A percentile compares a stretch with the other conserved stretches of the same genome.
Evolutionary conservation across 371 early-diverging fungal genomes (phyloP).

Genomic region (Mortierella sp.): DNA sequence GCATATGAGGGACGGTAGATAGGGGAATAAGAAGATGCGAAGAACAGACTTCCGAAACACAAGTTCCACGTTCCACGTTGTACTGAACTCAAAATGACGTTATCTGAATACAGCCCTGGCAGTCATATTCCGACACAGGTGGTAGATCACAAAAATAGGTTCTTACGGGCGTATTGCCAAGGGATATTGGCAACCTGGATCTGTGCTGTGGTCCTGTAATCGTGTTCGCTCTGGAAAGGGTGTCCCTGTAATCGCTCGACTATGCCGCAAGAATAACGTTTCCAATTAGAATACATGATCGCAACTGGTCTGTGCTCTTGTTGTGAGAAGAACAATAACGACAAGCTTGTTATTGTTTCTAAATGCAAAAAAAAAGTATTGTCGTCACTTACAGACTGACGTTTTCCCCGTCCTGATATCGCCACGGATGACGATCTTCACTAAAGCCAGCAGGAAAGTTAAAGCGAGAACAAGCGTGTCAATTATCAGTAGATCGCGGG

Average conservation of each 20-base stretch:
- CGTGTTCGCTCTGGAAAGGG: constrained; percentile 56
- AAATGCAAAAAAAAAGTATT: neutral
- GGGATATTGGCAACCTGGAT: constrained; percentile 77
- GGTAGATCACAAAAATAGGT: neutral
- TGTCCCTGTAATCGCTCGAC: constrained; percentile 71
- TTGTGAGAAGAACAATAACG: too few species aligned
- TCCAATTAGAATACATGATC: neutral
- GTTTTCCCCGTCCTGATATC: constrained; percentile 77
- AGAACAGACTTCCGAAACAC: too few species aligned
- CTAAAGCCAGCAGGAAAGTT: constrained; percentile 49
- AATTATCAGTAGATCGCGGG: too few species aligned
- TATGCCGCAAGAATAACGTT: constrained; percentile 22
- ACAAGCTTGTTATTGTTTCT: constrained; percentile 5
- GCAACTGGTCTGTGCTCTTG: constrained; percentile 14
- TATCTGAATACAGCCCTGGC: neutral
- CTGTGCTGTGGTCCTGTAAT: constrained; percentile 68
- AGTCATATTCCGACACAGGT: neutral
- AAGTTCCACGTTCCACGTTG: too few species aligned
- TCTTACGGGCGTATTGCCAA: constrained; percentile 71
- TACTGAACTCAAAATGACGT: neutral
- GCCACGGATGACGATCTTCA: constrained; percentile 75
- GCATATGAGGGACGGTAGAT: too few species aligned
- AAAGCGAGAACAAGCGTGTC: neutral
- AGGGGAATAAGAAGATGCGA: too few species aligned
- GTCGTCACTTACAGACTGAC: constrained; percentile 63